A percentile compares a stretch with the other conserved stretches of the same genome.
phyloP scores from a whole-genome alignment of 257 asterid species.

The Rehmannia glutinosa region DNA sequence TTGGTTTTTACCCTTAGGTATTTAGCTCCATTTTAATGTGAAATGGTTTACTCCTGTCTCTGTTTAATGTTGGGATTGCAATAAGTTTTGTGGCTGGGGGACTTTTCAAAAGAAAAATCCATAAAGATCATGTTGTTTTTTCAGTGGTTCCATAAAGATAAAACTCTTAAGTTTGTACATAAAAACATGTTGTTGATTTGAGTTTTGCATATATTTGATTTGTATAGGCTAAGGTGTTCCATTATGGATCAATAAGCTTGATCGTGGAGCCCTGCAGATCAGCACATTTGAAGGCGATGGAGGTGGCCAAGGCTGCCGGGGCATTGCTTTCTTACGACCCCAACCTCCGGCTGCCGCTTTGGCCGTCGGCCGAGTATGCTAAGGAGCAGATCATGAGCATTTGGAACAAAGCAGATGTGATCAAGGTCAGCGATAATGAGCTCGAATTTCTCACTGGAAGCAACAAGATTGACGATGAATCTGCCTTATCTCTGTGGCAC shows the following conservation, averaged over 20 bases:
- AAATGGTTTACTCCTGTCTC: no score
- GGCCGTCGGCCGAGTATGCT: conserved; percentile 82
- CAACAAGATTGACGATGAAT: conserved; percentile 69
- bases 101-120: no score
- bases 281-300: conserved; percentile 94
- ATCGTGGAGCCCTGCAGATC: conserved; percentile 97
- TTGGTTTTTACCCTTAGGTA: no score
- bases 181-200: no score
- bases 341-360: conserved; percentile 75
- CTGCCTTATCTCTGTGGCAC: conserved; percentile 91
- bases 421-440: conserved; percentile 90
- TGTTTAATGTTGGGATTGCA: no score
- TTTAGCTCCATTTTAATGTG: no score
- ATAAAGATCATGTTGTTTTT: no score
- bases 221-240: conserved; percentile 80
- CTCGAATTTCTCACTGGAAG: conserved; percentile 84
- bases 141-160: no score
- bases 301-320: conserved; percentile 82
- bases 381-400: conserved; percentile 86
- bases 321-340: conserved; percentile 95
- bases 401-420: conserved; percentile 80
- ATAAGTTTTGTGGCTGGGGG: no score
- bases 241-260: conserved; percentile 90
- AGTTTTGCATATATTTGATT: neutral
- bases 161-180: no score